These are phyloP conservation scores for Cyclospora cayetanensis DNA, from an alignment of 169 alveolate species.

Conservation along the genomic window DNA sequence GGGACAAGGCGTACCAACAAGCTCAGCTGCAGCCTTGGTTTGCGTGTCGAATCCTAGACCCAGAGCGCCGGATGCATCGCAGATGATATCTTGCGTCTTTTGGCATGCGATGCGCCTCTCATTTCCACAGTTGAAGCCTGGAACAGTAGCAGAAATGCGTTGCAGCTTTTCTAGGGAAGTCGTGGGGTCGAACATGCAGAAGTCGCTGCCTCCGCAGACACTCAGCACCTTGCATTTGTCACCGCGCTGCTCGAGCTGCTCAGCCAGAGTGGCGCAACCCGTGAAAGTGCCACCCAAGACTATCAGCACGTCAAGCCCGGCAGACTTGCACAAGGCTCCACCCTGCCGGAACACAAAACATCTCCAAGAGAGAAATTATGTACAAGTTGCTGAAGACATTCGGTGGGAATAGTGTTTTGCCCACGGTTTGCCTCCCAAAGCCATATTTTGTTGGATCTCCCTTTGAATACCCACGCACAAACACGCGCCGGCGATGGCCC, in stretches of 20 bases:
- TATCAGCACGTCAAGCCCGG: not conserved
- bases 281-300: not conserved
- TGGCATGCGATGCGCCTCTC: not conserved
- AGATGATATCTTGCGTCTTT: not conserved
- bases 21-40: slow-evolving; percentile 51
- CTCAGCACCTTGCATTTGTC: not conserved
- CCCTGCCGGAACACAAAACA: not conserved
- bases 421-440: too few species aligned
- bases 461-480: not conserved
- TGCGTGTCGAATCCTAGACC: slow-evolving; percentile 57
- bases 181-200: not conserved
- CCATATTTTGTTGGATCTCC: too few species aligned
- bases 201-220: slow-evolving; percentile 15
- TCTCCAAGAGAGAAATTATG: not conserved
- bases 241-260: not conserved
- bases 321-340: not conserved
- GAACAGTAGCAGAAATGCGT: not conserved
- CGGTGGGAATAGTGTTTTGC: too few species aligned
- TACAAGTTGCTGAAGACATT: too few species aligned
- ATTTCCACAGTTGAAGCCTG: not conserved
- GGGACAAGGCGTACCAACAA: slow-evolving; percentile 35
- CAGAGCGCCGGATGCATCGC: not conserved
- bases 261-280: not conserved
- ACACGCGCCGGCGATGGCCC: not conserved
- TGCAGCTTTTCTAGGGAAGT: not conserved